Evolutionary conservation across 1,284 basidiomycete genomes (phyloP).

Genomic region (Ceratobasidium sp.): DNA sequence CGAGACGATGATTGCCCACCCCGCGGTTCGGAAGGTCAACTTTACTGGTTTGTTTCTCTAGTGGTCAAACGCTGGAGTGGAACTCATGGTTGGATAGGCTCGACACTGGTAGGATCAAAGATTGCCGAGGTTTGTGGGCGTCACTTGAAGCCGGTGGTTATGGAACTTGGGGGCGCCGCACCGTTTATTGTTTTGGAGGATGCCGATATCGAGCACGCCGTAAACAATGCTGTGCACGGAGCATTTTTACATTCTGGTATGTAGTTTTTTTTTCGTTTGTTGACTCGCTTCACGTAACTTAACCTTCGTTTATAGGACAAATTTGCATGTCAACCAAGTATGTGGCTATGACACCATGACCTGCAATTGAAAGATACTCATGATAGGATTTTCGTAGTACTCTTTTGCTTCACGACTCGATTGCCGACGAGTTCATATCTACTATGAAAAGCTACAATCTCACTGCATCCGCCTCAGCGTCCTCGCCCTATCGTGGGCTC

Average conservation of each 20-base stretch:
- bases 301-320: conserved; percentile 57
- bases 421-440: conserved; percentile 41
- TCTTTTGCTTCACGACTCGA: conserved; percentile 38
- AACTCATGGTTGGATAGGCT: conserved; percentile 53
- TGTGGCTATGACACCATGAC: too few species aligned
- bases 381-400: background rate
- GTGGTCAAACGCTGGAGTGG: background rate
- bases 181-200: conserved; percentile 57
- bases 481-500: conserved; percentile 45
- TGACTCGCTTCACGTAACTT: background rate
- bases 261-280: background rate
- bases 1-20: conserved; percentile 55
- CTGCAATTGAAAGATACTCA: too few species aligned
- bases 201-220: conserved; percentile 58
- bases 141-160: conserved; percentile 55
- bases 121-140: conserved; percentile 55
- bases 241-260: conserved; percentile 41
- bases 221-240: conserved; percentile 44
- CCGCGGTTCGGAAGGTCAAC: conserved; percentile 50
- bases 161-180: conserved; percentile 60
- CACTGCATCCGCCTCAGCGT: conserved; percentile 7
- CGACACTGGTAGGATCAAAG: conserved; percentile 55
- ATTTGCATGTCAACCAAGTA: conserved; percentile 61
- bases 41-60: conserved; percentile 10
- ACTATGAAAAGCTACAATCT: conserved; percentile 29